Evolutionary conservation across 305 asterid genomes (phyloP), one percentile per base, ranked within the genome.

Genomic region (Fraxinus angustifolia): DNA sequence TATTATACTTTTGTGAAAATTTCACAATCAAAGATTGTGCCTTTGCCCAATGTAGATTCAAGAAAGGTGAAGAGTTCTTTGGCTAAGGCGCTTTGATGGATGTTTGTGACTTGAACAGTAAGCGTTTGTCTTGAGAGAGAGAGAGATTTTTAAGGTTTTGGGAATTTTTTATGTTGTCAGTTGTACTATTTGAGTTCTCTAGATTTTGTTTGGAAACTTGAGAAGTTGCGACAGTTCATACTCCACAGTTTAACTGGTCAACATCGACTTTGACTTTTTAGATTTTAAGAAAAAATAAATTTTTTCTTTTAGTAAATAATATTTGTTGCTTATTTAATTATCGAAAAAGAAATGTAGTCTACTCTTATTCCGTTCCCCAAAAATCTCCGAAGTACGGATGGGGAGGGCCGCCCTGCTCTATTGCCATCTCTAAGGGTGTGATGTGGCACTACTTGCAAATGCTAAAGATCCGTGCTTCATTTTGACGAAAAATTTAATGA

Each of bases 1-100:
- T 92, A 35, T 83, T 82, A 87, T 83, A 95, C 76, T 90, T 3
- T 2, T 35, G 97, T 0, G 96, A 89, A 90, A 45, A 95, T 93
- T 31, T 93, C 93, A 11, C 92, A 79, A 38, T 98, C 97, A 83
- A 85, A 95, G 58, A 95, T 83, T 1, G 93, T 74, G 77, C 80
- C 90, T 74, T 86, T 50, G 0, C 96, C 96, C 6, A 91, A 35
- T 10, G 14, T 19, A 4, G 93, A 84, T 76, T 92, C 94, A 79
- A 93, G 86, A 83, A 86, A 92, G 8, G 85, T 58, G 42, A 82
- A 56, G 45, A 95, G 89, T 34, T 92, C 90, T 73, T 79, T 76
- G 82, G 97, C 97, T 19, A 84, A 78, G 85, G 83, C 91, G 30
- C 89, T 67, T 45, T 68, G 87, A 6, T 6, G 42, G 42, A 36